These are phyloP conservation scores for Rhodotorula sphaerocarpa DNA, from an alignment of 768 basidiomycete species.

Conservation along the genomic window DNA sequence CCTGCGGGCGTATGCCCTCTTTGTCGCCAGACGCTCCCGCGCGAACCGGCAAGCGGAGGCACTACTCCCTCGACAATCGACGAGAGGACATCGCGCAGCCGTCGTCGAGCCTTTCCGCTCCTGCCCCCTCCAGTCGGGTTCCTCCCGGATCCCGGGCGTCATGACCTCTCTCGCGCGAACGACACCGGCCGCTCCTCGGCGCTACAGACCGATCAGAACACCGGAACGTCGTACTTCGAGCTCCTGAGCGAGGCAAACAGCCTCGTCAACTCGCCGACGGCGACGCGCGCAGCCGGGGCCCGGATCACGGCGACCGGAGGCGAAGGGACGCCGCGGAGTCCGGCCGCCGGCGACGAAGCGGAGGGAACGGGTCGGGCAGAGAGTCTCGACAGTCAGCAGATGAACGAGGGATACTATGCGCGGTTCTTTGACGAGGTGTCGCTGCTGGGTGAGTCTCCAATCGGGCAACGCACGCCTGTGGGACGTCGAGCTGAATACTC, in stretches of 20 bases:
- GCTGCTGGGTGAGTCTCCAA: slow-evolving; percentile 11
- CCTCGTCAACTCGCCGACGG: slow-evolving; percentile 3
- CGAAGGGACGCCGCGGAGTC: background rate
- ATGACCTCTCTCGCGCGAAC: too few relatives aligned
- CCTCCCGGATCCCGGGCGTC: background rate
- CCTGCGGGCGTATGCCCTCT: slow-evolving; percentile 20
- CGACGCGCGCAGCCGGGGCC: background rate
- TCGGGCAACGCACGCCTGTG: fast-evolving
- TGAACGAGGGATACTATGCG: slow-evolving; percentile 26
- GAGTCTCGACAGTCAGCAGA: slow-evolving; percentile 5
- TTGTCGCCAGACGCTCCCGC: slow-evolving; percentile 5
- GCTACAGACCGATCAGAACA: background rate
- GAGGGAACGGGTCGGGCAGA: background rate
- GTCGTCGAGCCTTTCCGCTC: background rate
- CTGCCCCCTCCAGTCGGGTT: background rate
- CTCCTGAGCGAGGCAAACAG: slow-evolving; percentile 29
- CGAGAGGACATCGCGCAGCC: too few relatives aligned
- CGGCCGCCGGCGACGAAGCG: background rate
- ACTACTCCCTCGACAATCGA: too few relatives aligned
- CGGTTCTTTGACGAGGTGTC: slow-evolving; percentile 28
- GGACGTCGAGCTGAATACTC: too few relatives aligned
- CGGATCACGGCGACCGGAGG: background rate
- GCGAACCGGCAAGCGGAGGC: background rate
- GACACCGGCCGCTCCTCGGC: too few relatives aligned
- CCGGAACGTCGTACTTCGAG: slow-evolving; percentile 16